phyloP scores from a whole-genome alignment of 164 flowering plant species.

The Malania oleifera region DNA sequence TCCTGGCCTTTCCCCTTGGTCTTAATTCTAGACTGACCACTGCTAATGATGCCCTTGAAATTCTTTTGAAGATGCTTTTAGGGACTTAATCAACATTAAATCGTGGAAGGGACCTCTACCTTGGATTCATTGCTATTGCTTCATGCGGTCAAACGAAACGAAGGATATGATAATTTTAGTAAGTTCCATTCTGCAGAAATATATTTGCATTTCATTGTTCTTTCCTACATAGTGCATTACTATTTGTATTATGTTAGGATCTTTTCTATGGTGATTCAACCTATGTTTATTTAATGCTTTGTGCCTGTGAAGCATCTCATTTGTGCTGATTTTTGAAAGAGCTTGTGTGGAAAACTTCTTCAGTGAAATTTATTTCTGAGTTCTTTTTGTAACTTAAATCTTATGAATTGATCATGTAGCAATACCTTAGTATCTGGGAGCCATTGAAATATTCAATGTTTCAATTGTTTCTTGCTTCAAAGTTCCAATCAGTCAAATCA shows the following conservation, averaged over 20 bases:
- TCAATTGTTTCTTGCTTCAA: no score
- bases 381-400: no score
- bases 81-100: slow-evolving; percentile 49
- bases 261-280: no score
- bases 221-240: not conserved
- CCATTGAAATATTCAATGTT: no score
- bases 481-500: no score
- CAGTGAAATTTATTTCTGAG: no score
- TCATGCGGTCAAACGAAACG: slow-evolving; percentile 76
- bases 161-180: slow-evolving; percentile 64
- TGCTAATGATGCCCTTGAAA: not conserved
- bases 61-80: slow-evolving; percentile 65
- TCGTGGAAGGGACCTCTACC: slow-evolving; percentile 86
- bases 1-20: not conserved
- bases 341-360: no score
- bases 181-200: slow-evolving; percentile 20
- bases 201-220: not conserved
- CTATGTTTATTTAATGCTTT: not conserved
- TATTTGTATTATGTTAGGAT: no score
- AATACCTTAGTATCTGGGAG: no score
- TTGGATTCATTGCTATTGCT: slow-evolving; percentile 95
- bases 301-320: not conserved
- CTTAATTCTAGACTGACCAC: no score
- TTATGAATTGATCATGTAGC: no score
- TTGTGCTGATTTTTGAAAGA: not conserved